Percentiles rank a stretch among this genome's conserved stretches.
phyloP scores from a whole-genome alignment of 306 rosid genomes.

The Trifolium pratense region DNA sequence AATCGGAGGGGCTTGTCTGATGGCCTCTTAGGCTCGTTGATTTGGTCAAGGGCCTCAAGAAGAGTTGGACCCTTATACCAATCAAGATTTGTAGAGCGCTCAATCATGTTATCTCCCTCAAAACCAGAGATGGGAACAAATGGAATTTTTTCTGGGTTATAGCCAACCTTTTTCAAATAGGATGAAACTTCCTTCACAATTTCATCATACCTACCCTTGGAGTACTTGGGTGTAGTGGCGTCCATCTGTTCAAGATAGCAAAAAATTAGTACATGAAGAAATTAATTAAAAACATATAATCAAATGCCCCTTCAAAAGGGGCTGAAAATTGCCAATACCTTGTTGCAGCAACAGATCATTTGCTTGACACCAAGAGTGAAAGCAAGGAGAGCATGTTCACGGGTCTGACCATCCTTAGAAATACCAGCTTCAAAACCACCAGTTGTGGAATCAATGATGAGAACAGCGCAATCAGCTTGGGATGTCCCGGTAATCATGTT shows the following conservation, averaged over 20 bases:
- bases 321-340: not conserved
- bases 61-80: slow-evolving; percentile 1
- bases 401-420: not conserved
- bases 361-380: slow-evolving; percentile 3
- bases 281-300: not conserved
- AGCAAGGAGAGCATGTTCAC: slow-evolving; percentile 5
- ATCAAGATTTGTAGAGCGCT: slow-evolving; percentile 5
- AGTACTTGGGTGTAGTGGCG: slow-evolving; percentile 1
- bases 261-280: not conserved
- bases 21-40: slow-evolving; percentile 5
- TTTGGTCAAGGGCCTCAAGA: slow-evolving; percentile 1
- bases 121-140: slow-evolving; percentile 8
- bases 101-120: slow-evolving; percentile 10
- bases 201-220: not conserved
- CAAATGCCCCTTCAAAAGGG: not conserved
- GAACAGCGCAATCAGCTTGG: not conserved
- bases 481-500: not conserved
- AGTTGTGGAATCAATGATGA: not conserved
- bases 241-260: not conserved
- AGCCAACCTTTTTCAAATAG: not conserved
- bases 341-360: not conserved
- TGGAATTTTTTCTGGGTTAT: not conserved
- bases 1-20: not conserved
- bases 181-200: slow-evolving; percentile 1
- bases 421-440: slow-evolving; percentile 4